Evolutionary conservation across 768 basidiomycete genomes (phyloP), one percentile per base, ranked within the genome.

Genomic region (Hortiboletus campestris): DNA sequence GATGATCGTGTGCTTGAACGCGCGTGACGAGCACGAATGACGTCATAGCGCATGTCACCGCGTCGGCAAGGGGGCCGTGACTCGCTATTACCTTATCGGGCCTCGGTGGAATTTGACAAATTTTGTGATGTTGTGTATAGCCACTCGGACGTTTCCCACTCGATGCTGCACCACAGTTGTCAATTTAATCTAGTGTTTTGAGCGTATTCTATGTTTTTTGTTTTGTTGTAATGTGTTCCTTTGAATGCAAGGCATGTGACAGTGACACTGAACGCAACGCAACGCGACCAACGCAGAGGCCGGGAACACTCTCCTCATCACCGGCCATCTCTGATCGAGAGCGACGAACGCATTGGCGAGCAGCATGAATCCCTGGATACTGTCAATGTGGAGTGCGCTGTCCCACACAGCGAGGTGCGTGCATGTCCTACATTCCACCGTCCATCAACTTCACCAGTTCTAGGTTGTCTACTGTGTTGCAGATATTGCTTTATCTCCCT

Each of bases 401-500:
- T 83, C 82, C 17, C 82, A 83, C 63, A 82, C 80, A 58, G 85
- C 85, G 56, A 84, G 82, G 85, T 82, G 51, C 40, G 71, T 59
- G 49, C 56, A 14, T 22, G 17, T 46, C 53, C 16, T 50, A 39
- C 17, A 16, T 25, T n/a, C 14, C 4, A 6, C 31, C 42, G 17
- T 25, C 16, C 34, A 28, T 46, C 57, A 13, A 47, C 44, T 53
- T 53, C 9, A 64, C 49, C 19, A 46, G 56, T 11, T 49, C 31
- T 67, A 89, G 90, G 65, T 74, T 91, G 52, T 86, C 85, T 11
- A 92, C 89, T 41, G 88, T 82, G 56, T 65, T 88, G 34, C 91
- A 93, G 67, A 90, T 94, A 60, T 76, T 94, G 46, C 79, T 93
- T 31, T 94, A 87, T 71, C 82, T 94, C 47, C 91, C 91, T 2